Percentiles rank a stretch among this genome's conserved stretches.
Conservation (phyloP, 805 yeast genomes). For the Nakazawaea siamensis region DNA sequence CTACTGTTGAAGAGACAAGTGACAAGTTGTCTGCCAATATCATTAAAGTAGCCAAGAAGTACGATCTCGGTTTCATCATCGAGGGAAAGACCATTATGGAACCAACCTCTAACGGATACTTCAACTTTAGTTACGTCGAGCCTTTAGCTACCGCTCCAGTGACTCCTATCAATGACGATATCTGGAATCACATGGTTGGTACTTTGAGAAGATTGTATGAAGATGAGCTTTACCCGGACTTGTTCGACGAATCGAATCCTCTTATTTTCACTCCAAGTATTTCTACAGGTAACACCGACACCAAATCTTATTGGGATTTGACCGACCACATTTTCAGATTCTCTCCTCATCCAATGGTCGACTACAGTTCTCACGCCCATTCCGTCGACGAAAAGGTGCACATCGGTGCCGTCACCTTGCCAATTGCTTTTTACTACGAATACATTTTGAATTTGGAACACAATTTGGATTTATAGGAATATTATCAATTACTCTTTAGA, state of each 20-base stretch:
- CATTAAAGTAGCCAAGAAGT: conserved; percentile 32
- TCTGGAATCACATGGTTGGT: conserved; percentile 56
- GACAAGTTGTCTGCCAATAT: conserved; percentile 30
- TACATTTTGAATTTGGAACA: conserved; percentile 30
- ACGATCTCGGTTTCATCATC: conserved; percentile 38
- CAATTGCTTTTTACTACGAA: conserved; percentile 47
- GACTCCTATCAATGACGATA: conserved; percentile 31
- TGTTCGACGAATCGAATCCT: conserved; percentile 10
- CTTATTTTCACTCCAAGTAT: conserved; percentile 45
- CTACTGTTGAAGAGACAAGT: conserved; percentile 33
- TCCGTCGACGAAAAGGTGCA: conserved; percentile 55
- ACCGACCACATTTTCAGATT: conserved; percentile 55
- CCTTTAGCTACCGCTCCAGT: conserved; percentile 36
- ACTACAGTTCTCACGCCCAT: conserved; percentile 35
- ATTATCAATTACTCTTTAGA: not conserved
- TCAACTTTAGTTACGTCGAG: conserved; percentile 23
- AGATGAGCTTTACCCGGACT: conserved; percentile 30
- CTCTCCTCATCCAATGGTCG: conserved; percentile 35
- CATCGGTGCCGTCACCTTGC: conserved; percentile 51
- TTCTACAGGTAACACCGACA: conserved; percentile 68
- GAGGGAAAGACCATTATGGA: conserved; percentile 19
- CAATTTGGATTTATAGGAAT: not conserved
- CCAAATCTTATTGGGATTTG: conserved; percentile 55
- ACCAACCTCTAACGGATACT: conserved; percentile 30
- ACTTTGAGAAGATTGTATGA: conserved; percentile 55